Evolutionary conservation across 345 rosid genomes (phyloP).

Genomic region (Bruguiera sexangula): DNA sequence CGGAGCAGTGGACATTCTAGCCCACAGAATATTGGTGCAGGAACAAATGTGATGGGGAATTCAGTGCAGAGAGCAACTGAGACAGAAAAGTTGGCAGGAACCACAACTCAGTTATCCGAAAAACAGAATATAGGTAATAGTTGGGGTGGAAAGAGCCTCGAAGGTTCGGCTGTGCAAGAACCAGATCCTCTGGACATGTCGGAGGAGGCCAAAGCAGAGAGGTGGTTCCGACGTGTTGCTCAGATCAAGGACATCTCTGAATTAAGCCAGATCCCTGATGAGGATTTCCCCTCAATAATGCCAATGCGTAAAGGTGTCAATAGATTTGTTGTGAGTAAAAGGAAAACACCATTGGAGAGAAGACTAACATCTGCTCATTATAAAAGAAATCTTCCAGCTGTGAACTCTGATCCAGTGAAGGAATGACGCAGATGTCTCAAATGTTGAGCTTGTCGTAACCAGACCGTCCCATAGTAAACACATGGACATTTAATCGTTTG

Average conservation of each 20-base stretch:
- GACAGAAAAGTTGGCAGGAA: conserved; percentile 8
- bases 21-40: background rate
- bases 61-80: conserved; percentile 10
- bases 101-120: background rate
- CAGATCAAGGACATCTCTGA: conserved; percentile 95
- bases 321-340: conserved; percentile 93
- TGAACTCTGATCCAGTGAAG: conserved; percentile 45
- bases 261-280: conserved; percentile 95
- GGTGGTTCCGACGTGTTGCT: conserved; percentile 89
- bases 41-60: conserved; percentile 7
- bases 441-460: too few species aligned
- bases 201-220: conserved; percentile 96
- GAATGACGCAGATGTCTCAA: background rate
- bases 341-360: conserved; percentile 86
- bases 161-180: conserved; percentile 86
- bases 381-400: conserved; percentile 53
- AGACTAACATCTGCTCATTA: conserved; percentile 81
- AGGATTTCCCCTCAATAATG: conserved; percentile 97
- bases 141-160: conserved; percentile 74
- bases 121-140: conserved; percentile 26
- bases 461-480: too few species aligned
- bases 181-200: conserved; percentile 94
- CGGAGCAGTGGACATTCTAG: conserved; percentile 4
- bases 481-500: too few species aligned
- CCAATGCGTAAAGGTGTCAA: conserved; percentile 98